Conservation (phyloP, 2,329 filamentous ascomycete species). For the Epichloe amarillans region DNA sequence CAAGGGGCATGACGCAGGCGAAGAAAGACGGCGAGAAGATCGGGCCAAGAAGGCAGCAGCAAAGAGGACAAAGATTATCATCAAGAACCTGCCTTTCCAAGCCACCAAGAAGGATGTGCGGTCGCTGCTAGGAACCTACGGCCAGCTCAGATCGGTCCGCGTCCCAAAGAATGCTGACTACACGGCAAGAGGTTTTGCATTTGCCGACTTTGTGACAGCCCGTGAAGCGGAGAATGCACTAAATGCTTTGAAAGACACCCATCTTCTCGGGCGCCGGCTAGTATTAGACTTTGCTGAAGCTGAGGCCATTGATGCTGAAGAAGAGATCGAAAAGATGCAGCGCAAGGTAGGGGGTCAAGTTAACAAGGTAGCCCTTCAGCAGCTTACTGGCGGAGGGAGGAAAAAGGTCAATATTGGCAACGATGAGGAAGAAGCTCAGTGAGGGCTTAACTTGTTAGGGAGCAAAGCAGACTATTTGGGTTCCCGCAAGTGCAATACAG, state of each 20-base stretch:
- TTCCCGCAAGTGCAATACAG: neutral
- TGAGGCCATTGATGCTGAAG: constrained; percentile 82
- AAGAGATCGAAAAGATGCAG: constrained; percentile 93
- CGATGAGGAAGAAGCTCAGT: constrained; percentile 42
- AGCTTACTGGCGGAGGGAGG: constrained; percentile 69
- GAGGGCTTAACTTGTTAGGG: constrained; percentile 16
- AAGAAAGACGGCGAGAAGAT: constrained; percentile 74
- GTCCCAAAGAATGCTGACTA: constrained; percentile 92
- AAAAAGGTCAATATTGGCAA: constrained; percentile 81
- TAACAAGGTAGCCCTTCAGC: constrained; percentile 81
- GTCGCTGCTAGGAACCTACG: constrained; percentile 75
- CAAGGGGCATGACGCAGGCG: constrained; percentile 73
- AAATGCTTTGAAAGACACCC: constrained; percentile 81
- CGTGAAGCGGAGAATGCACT: constrained; percentile 85
- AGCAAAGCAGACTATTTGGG: constrained; percentile 10
- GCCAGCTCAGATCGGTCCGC: constrained; percentile 80
- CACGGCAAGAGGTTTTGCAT: constrained; percentile 82
- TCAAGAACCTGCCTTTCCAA: constrained; percentile 99
- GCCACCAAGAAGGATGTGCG: constrained; percentile 85
- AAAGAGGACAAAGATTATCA: constrained; percentile 79
- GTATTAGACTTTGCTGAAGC: constrained; percentile 86
- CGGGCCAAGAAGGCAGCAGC: constrained; percentile 65
- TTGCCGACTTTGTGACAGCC: constrained; percentile 87
- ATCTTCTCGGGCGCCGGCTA: constrained; percentile 78
- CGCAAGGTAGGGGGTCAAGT: constrained; percentile 88